phyloP scores from a whole-genome alignment of 179 eudicot genomes.

The Camellia oleifera region DNA sequence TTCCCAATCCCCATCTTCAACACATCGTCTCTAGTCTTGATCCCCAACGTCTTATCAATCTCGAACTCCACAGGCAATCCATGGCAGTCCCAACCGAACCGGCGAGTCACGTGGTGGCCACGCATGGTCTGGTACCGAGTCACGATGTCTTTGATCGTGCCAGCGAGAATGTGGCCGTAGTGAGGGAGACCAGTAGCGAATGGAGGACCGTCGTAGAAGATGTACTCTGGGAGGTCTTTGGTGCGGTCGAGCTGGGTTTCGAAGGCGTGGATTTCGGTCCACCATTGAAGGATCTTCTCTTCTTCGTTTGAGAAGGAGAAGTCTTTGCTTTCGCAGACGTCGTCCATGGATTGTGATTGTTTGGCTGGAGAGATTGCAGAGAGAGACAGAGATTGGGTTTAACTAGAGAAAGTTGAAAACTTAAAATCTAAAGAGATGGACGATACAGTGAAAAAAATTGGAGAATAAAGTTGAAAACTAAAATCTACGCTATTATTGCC shows the following conservation, averaged over 20 bases:
- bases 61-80: conserved; percentile 89
- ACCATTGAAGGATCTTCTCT: conserved; percentile 54
- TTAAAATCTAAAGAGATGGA: no score
- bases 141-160: conserved; percentile 87
- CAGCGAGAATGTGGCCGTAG: conserved; percentile 92
- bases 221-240: conserved; percentile 58
- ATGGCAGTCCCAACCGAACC: conserved; percentile 98
- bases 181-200: conserved; percentile 95
- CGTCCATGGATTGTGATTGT: conserved; percentile 54
- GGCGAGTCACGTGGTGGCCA: conserved; percentile 86
- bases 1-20: conserved; percentile 79
- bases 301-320: conserved; percentile 80
- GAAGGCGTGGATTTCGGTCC: conserved; percentile 72
- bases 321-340: conserved; percentile 82
- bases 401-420: no score
- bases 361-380: background rate
- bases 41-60: conserved; percentile 66
- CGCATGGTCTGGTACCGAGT: conserved; percentile 83
- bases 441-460: no score
- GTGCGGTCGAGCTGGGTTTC: conserved; percentile 70
- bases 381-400: no score
- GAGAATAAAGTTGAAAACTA: no score
- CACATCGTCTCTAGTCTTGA: conserved; percentile 69
- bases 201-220: conserved; percentile 94
- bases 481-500: no score